Percentiles rank a stretch among this genome's conserved stretches.
These are phyloP conservation scores for Fusarium nelsonii DNA, from an alignment of 2,329 filamentous ascomycete species.

Conservation along the genomic window DNA sequence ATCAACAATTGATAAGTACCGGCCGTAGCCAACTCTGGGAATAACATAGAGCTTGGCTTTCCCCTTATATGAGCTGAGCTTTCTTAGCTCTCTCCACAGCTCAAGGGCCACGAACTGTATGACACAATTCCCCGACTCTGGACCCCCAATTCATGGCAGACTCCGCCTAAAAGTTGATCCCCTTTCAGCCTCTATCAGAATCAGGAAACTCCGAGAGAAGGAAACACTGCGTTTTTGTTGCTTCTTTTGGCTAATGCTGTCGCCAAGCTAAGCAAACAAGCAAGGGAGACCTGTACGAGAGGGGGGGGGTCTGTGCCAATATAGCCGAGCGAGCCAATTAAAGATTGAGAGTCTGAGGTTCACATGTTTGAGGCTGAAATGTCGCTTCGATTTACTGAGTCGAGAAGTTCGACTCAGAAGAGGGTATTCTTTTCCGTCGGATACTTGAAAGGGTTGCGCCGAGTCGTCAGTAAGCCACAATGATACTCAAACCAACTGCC, in stretches of 20 bases:
- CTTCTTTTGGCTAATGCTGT: not conserved
- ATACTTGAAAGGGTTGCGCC: not conserved
- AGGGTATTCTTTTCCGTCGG: not conserved
- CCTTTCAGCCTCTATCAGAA: not conserved
- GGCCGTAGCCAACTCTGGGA: not conserved
- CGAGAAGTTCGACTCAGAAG: not conserved
- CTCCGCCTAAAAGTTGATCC: not conserved
- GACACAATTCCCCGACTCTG: not conserved
- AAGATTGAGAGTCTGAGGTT: not conserved
- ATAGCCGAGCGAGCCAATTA: slow-evolving; percentile 40
- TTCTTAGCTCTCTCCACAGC: not conserved
- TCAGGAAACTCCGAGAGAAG: not conserved
- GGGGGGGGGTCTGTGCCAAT: slow-evolving; percentile 4
- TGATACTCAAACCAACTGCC: not conserved
- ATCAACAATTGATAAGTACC: not conserved
- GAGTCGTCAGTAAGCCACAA: not conserved
- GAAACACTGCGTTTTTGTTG: not conserved
- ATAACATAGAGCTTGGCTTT: not conserved
- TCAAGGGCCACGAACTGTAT: not conserved
- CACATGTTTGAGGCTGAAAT: not conserved
- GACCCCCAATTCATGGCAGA: not conserved
- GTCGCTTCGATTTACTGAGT: not conserved
- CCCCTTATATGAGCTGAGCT: slow-evolving; percentile 15
- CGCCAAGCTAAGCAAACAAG: not conserved
- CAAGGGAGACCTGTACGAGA: not conserved